Base-by-base conservation (phyloP, 148 eudicot genomes). In the Rhododendron kiyosumense region DNA sequence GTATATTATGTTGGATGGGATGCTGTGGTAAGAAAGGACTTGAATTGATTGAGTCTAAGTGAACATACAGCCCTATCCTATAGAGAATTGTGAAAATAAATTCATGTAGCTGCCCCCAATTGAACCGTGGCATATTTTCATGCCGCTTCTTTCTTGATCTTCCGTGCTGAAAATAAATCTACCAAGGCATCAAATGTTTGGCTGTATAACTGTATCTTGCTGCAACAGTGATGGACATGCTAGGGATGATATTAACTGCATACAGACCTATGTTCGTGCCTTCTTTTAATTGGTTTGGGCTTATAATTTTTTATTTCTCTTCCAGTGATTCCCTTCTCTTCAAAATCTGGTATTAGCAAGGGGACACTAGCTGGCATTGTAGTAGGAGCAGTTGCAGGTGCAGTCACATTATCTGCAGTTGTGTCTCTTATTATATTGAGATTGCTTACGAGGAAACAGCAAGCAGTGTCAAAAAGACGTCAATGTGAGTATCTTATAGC, bases 321-420 rank as follows among this genome's bases (percentile, higher is more conserved):
- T 90, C 90, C 93, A 94, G 98, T 69, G 17, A 45, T 90, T 36
- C 83, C 57, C n/a, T 30, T 48, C 24, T 63, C 89, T 65, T 63
- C 94, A 52, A 81, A 85, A 30, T 89, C 92, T 83, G 93, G 93
- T 46, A 45, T 94, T 85, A 91, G 93, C 89, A 89, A 86, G 84
- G 97, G 94, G 78, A 93, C 93, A 52, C 46, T 94, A 22, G 93
- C 88, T 84, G 95, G 95, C 69, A 89, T 93, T 81, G 88, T 91
- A 32, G 38, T 93, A 17, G 98, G 93, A 78, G 87, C 95, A 11
- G 83, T 95, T 54, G 93, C 90, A 67, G 92, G 91, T 87, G 90
- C 93, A 85, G 91, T 90, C 73, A 74, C 85, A 49, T 65, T 92
- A 49, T 86, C 93, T 79, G 92, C 93, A 30, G 45, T 85, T 80